Evolutionary conservation across 371 early-diverging fungal species (phyloP), one percentile per base, ranked within the genome.

Genomic region (Mortierella sp.): DNA sequence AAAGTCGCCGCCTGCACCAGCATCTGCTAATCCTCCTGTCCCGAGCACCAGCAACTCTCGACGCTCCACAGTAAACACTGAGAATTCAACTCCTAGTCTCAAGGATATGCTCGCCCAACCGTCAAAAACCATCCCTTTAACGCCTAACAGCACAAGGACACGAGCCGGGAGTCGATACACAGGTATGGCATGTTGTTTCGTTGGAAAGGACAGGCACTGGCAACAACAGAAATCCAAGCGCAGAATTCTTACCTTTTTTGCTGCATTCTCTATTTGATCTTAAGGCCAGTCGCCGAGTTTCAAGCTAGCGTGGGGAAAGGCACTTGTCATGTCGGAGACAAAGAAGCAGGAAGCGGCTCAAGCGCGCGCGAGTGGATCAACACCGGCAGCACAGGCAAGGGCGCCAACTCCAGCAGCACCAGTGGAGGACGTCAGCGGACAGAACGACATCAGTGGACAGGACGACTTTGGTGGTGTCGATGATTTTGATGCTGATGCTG

Each of bases 91-190:
- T 0, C 34, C 37, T 21, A 61, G 64, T 61, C 64, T 61, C 37
- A 61, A 61, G 28, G 34, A 51, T 8, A 51, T n/a, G 51, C 34
- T 34, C 16, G 40, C 44, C 46, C 28, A 69, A 69, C 40, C 70
- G 13, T 26, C 40, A 21, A 44, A 44, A 37, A 28, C 72, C 2
- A 53, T 71, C 6, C 67, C 51, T 14, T 46, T 51, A 28, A 48
- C 77, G 5, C 71, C 76, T 21, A 53, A 46, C 21, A 59, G 31
- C 26, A 64, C 54, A 61, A 59, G 10, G 44, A 75, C 79, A 46
- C 72, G 82, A 46, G 79, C 76, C 31, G 37, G 64, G n/a, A 82
- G 70, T 53, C 79, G 76, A 10, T 57, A 59, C 24, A 82, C 79
- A 59, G 82, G 75, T 75, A 69, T 43, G 46, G 9, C 21, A n/a